Evolutionary conservation across 345 rosid species (phyloP), one percentile per base, ranked within the genome.

Genomic region (Euclidium syriacum): DNA sequence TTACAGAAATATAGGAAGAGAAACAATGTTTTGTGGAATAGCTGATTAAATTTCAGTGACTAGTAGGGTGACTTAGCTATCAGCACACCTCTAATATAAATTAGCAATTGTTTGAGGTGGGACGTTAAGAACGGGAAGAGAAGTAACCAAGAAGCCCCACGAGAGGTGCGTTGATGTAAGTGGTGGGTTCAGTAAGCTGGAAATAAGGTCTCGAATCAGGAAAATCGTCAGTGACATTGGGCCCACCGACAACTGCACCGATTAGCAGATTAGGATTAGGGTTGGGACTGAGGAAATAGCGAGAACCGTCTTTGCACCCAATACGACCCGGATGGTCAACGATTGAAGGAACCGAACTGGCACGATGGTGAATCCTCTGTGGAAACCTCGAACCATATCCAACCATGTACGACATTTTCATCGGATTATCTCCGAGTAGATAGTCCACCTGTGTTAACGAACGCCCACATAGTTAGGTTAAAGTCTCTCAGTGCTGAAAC

Each of bases 111-210:
- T n/a, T 50, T 0, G 23, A n/a, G 10, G 20, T 64, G 11, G 14
- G 29, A 67, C 18, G 26, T 60, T 49, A 71, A 47, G 67, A 64
- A 65, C 74, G 97, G 75, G 87, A 81, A 11, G 90, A 75, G 63
- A 90, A 88, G 78, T 69, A 88, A 16, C 83, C 88, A 26, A 95
- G 82, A 18, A 86, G 91, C 46, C 99, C 99, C 57, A 90, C 76
- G 0, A 95, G 79, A 2, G 97, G 99, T 0, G 99, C 97, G 7
- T 94, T 94, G 71, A 90, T 94, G 52, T 87, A 94, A 0, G 99
- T 94, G 5, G 99, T 90, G 54, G 99, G 99, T 83, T 94, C 99
- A 0, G 99, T 85, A 60, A 86, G 80, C 72, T 83, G 87, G 52
- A 85, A 90, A 47, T 57, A 79, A 9, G 90, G 86, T 68, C 97